A percentile compares a stretch with the other conserved stretches of the same genome.
Evolutionary conservation across 441 rosid species (phyloP).

Genomic region (Gossypium davidsonii): DNA sequence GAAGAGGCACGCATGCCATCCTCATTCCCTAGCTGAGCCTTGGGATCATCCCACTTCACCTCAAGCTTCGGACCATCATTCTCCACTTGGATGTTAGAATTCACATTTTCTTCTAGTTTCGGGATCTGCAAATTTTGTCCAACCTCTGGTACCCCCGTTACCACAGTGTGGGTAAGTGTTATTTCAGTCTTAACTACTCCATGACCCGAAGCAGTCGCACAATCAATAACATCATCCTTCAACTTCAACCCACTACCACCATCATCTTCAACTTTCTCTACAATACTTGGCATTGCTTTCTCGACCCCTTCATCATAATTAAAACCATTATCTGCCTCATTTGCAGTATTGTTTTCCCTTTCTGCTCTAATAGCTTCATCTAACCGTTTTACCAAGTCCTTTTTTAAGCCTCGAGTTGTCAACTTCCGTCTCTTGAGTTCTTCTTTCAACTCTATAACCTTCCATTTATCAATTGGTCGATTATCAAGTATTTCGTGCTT

Average conservation of each 20-base stretch:
- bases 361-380: constrained; percentile 68
- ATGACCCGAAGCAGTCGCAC: constrained; percentile 23
- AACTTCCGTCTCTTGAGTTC: constrained; percentile 78
- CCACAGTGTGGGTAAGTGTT: constrained; percentile 24
- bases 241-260: constrained; percentile 29
- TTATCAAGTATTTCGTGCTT: constrained; percentile 61
- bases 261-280: constrained; percentile 20
- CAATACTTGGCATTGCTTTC: constrained; percentile 21
- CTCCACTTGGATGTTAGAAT: constrained; percentile 15
- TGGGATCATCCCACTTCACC: background rate
- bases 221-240: constrained; percentile 35
- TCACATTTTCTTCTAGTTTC: constrained; percentile 29
- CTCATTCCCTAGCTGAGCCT: background rate
- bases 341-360: constrained; percentile 33
- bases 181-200: constrained; percentile 22
- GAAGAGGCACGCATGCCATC: constrained; percentile 45
- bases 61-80: background rate
- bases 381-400: constrained; percentile 74
- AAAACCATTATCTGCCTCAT: constrained; percentile 28
- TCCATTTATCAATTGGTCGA: constrained; percentile 85
- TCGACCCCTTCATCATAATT: constrained; percentile 16
- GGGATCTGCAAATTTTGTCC: constrained; percentile 31
- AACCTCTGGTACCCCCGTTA: constrained; percentile 27
- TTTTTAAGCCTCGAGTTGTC: constrained; percentile 74
- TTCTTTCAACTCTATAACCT: constrained; percentile 87